These are phyloP conservation scores for Oryza meyeriana DNA, from an alignment of 176 grass and related monocot genomes.

Conservation along the genomic window DNA sequence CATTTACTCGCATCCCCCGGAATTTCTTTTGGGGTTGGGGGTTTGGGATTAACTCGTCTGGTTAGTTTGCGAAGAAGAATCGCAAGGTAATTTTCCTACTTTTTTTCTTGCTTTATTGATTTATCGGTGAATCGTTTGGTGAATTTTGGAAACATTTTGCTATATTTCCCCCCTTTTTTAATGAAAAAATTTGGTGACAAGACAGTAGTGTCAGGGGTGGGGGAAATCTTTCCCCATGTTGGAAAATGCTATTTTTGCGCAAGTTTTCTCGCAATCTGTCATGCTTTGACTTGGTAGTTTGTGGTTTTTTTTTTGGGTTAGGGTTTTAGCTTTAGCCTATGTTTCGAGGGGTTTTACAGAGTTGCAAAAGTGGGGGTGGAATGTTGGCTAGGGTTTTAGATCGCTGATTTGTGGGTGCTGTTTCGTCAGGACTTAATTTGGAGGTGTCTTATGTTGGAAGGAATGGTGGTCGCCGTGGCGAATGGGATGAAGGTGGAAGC, in stretches of 20 bases:
- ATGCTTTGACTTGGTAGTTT: background rate
- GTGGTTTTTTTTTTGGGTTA: background rate
- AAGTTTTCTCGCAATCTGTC: background rate
- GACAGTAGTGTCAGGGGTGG: no score
- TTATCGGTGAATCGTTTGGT: background rate
- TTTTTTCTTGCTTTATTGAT: background rate
- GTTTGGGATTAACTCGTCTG: background rate
- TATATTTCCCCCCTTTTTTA: background rate
- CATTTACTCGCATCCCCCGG: background rate
- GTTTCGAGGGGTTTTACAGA: background rate
- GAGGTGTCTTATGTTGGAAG: conserved; percentile 24
- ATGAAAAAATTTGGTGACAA: background rate
- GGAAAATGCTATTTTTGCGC: background rate
- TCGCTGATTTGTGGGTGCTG: background rate
- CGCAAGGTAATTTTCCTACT: background rate
- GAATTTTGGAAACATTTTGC: background rate
- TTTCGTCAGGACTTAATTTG: conserved; percentile 20
- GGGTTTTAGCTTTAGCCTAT: background rate
- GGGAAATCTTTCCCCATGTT: background rate
- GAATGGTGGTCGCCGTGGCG: conserved; percentile 50
- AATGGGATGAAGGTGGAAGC: conserved; percentile 39
- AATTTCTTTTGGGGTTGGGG: background rate
- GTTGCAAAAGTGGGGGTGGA: background rate
- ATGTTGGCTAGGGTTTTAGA: conserved; percentile 18
- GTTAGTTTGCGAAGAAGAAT: background rate